Evolutionary conservation across 164 flowering plant genomes (phyloP).

Genomic region (Tetrastigma voinierianum): DNA sequence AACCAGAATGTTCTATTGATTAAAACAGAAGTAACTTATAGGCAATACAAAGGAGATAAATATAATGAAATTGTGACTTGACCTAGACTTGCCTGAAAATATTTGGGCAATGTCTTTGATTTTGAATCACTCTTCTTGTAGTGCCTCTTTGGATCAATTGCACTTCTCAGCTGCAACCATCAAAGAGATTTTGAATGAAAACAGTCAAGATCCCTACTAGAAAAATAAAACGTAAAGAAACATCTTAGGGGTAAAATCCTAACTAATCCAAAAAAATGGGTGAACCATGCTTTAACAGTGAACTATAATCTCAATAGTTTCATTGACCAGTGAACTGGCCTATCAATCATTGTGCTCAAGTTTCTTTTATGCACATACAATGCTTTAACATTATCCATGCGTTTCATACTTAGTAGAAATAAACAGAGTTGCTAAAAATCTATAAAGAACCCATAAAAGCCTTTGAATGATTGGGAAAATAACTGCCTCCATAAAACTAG

Average conservation of each 20-base stretch:
- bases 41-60: not conserved
- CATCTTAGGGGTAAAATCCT: not conserved
- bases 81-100: constrained; percentile 66
- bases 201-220: constrained; percentile 1
- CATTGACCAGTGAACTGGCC: no score
- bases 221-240: not conserved
- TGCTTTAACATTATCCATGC: no score
- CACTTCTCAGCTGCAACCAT: constrained; percentile 61
- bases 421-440: no score
- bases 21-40: not conserved
- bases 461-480: no score
- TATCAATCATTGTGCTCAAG: no score
- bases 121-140: constrained; percentile 79
- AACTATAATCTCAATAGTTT: not conserved
- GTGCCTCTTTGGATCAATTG: constrained; percentile 86
- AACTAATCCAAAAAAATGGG: not conserved
- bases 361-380: no score
- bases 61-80: not conserved
- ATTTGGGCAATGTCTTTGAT: constrained; percentile 68
- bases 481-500: no score
- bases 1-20: not conserved
- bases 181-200: constrained; percentile 3
- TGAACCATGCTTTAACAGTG: not conserved
- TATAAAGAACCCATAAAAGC: no score
- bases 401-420: no score